Conservation (phyloP, 768 basidiomycete genomes). For the Naganishia onofrii region DNA sequence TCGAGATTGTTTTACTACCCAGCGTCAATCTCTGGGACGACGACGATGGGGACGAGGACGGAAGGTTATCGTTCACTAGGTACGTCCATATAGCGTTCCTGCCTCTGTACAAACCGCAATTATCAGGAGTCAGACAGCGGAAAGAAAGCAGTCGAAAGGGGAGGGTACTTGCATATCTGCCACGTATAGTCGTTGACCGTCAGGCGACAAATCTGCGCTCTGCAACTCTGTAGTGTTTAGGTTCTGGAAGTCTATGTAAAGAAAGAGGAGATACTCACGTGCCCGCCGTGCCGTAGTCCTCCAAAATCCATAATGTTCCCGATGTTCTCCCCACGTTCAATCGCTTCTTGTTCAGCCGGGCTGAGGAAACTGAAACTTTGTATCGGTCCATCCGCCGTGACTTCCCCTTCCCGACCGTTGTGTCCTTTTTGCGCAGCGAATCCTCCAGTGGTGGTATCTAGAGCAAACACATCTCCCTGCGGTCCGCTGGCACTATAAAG, state of each 20-base stretch:
- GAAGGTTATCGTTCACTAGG: conserved; percentile 28
- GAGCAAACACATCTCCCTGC: conserved; percentile 37
- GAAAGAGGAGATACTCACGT: conserved; percentile 23
- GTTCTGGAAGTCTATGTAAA: background rate
- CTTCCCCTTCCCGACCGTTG: background rate
- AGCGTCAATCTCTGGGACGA: conserved; percentile 16
- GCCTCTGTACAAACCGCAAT: conserved; percentile 34
- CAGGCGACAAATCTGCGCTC: conserved; percentile 40
- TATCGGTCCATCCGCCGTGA: background rate
- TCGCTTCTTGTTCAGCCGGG: conserved; percentile 20
- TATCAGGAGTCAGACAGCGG: no score
- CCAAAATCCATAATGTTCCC: conserved; percentile 40
- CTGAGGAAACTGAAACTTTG: conserved; percentile 30
- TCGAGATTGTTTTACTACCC: conserved; percentile 35
- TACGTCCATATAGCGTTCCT: conserved; percentile 44
- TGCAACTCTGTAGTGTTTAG: background rate
- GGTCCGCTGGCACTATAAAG: conserved; percentile 43
- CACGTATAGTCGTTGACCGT: conserved; percentile 41
- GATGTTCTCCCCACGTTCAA: conserved; percentile 2
- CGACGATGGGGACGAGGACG: background rate
- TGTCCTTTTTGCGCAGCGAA: background rate
- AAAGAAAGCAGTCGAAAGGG: no score
- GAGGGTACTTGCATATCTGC: conserved; percentile 41
- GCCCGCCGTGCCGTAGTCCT: conserved; percentile 42
- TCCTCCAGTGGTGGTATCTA: conserved; percentile 34